Conservation (phyloP, 352 stramenopile genomes). For the Pythium periplocum region DNA sequence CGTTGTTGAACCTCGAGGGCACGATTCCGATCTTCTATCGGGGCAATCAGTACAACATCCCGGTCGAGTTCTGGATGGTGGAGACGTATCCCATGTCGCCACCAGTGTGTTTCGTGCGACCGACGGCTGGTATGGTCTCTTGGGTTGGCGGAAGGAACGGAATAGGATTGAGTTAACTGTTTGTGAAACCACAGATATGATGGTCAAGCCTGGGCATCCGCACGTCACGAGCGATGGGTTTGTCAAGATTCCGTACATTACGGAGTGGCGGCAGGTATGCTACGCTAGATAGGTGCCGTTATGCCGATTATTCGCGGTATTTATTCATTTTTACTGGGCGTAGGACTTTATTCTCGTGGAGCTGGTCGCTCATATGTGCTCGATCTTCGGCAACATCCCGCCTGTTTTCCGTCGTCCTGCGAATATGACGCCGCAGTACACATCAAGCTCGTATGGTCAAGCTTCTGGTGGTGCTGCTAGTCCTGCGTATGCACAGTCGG, state of each 20-base stretch:
- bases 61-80: conserved; percentile 85
- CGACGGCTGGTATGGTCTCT: conserved; percentile 43
- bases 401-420: conserved; percentile 74
- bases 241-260: conserved; percentile 82
- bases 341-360: conserved; percentile 82
- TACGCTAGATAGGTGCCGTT: background rate
- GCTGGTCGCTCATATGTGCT: conserved; percentile 84
- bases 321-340: background rate
- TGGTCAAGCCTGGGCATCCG: conserved; percentile 82
- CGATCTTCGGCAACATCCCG: conserved; percentile 86
- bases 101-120: conserved; percentile 84
- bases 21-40: conserved; percentile 91
- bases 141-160: background rate
- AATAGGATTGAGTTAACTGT: background rate
- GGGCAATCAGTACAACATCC: conserved; percentile 89
- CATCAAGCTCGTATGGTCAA: background rate
- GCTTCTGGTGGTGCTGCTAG: background rate
- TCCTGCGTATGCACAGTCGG: conserved; percentile 19
- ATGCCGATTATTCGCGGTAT: conserved; percentile 4
- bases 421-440: conserved; percentile 24
- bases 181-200: conserved; percentile 47
- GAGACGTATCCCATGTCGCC: conserved; percentile 77
- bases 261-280: conserved; percentile 60
- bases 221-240: conserved; percentile 84
- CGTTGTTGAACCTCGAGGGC: conserved; percentile 74